These are phyloP conservation scores for Entophlyctis luteolus DNA, from an alignment of 192 early-diverging fungal species.

Conservation along the genomic window DNA sequence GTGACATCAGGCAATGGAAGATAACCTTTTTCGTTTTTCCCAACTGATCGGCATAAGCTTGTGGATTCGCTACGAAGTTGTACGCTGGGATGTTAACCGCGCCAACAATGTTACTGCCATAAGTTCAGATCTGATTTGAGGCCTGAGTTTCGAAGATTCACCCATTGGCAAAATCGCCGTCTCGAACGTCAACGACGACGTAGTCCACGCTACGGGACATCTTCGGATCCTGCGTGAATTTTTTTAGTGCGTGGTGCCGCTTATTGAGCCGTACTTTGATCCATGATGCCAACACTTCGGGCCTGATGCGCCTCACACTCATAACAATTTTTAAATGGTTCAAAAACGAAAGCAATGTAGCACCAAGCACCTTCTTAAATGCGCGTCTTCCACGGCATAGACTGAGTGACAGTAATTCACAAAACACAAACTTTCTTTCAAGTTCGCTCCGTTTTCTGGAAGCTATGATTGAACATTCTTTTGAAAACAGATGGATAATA, in stretches of 20 bases:
- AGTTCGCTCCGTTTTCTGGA: too few relatives aligned
- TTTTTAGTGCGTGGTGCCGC: background rate
- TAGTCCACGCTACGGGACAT: constrained; percentile 24
- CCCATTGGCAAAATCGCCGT: constrained; percentile 29
- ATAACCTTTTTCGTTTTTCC: constrained; percentile 58
- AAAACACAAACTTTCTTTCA: too few relatives aligned
- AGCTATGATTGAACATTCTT: too few relatives aligned
- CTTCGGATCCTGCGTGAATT: background rate
- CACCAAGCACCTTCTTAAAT: too few relatives aligned
- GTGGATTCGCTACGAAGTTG: constrained; percentile 49
- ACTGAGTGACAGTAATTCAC: too few relatives aligned
- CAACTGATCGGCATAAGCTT: constrained; percentile 21
- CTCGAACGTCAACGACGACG: constrained; percentile 35
- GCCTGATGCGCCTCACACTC: background rate
- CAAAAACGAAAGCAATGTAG: too few relatives aligned
- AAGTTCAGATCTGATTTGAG: background rate
- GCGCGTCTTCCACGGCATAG: too few relatives aligned
- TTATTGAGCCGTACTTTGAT: background rate
- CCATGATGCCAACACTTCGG: background rate
- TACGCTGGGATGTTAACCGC: constrained; percentile 71
- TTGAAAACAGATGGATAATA: too few relatives aligned
- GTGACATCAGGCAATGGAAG: constrained; percentile 87
- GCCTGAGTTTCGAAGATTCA: background rate
- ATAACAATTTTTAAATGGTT: background rate
- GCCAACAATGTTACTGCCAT: constrained; percentile 72